Conservation (phyloP, 2,329 filamentous ascomycete genomes). For the Tolypocladium cylindrosporum region DNA sequence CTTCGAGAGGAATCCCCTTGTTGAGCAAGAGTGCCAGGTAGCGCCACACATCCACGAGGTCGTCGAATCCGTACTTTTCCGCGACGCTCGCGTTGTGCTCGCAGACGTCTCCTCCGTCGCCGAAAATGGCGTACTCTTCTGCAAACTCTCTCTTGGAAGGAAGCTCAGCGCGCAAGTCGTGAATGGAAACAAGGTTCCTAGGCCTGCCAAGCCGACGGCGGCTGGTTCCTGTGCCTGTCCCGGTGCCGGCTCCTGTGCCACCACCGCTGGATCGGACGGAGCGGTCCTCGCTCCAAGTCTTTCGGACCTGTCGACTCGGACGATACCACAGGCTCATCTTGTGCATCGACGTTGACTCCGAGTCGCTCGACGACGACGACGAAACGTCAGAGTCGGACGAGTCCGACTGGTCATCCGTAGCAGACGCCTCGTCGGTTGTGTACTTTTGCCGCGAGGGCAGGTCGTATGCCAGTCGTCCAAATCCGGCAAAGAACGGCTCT, state of each 20-base stretch:
- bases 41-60: conserved; percentile 75
- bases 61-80: conserved; percentile 55
- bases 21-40: conserved; percentile 69
- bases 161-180: conserved; percentile 59
- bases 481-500: conserved; percentile 47
- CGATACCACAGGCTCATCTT: conserved; percentile 49
- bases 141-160: conserved; percentile 73
- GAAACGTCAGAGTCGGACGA: conserved; percentile 39
- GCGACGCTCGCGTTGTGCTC: conserved; percentile 75
- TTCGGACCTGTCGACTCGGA: conserved; percentile 39
- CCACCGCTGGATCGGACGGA: conserved; percentile 50
- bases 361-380: conserved; percentile 46
- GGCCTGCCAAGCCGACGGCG: conserved; percentile 36
- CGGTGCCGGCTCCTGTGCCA: conserved; percentile 41
- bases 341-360: conserved; percentile 53
- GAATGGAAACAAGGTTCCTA: conserved; percentile 65
- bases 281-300: conserved; percentile 46
- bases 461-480: conserved; percentile 44
- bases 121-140: conserved; percentile 72
- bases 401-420: conserved; percentile 39
- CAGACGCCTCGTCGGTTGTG: conserved; percentile 38
- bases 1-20: conserved; percentile 62
- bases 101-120: conserved; percentile 72
- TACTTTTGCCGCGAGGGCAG: conserved; percentile 36
- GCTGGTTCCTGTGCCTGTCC: conserved; percentile 41